A percentile compares a stretch with the other conserved stretches of the same genome.
These are phyloP conservation scores for Endothia cerciana DNA, from an alignment of 2,329 filamentous ascomycete species.

Conservation along the genomic window DNA sequence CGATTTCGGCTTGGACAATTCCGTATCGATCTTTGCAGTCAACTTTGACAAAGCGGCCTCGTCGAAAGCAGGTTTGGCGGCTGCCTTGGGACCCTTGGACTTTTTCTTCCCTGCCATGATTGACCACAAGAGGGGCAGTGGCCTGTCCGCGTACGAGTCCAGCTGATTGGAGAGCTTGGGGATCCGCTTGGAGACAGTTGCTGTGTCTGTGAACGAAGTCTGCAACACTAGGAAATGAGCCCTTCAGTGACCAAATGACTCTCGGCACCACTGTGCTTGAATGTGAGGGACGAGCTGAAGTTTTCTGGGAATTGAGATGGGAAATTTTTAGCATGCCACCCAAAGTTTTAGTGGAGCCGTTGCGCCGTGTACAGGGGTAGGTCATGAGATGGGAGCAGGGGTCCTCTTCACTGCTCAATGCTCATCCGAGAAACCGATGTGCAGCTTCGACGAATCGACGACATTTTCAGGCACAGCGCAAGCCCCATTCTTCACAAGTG, in stretches of 20 bases:
- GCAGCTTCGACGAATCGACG: background rate
- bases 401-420: background rate
- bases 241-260: background rate
- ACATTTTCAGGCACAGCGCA: background rate
- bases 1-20: conserved; percentile 45
- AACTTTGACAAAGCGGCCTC: conserved; percentile 55
- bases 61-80: conserved; percentile 45
- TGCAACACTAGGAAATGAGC: background rate
- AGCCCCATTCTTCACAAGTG: background rate
- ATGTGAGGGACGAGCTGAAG: conserved; percentile 13
- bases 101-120: conserved; percentile 40
- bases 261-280: background rate
- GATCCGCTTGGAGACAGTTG: background rate
- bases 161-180: background rate
- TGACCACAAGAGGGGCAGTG: background rate
- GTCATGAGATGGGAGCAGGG: background rate
- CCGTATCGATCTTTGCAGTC: conserved; percentile 61
- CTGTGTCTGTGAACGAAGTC: background rate
- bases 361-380: conserved; percentile 13
- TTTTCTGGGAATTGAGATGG: conserved; percentile 21
- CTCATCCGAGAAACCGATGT: background rate
- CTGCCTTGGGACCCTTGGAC: conserved; percentile 41
- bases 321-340: conserved; percentile 25
- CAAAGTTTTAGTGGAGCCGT: conserved; percentile 29
- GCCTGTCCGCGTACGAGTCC: background rate